Percentiles rank a stretch among this genome's conserved stretches.
phyloP scores from a whole-genome alignment of 352 stramenopile genomes.

The Pythium rhizo-oryzae region DNA sequence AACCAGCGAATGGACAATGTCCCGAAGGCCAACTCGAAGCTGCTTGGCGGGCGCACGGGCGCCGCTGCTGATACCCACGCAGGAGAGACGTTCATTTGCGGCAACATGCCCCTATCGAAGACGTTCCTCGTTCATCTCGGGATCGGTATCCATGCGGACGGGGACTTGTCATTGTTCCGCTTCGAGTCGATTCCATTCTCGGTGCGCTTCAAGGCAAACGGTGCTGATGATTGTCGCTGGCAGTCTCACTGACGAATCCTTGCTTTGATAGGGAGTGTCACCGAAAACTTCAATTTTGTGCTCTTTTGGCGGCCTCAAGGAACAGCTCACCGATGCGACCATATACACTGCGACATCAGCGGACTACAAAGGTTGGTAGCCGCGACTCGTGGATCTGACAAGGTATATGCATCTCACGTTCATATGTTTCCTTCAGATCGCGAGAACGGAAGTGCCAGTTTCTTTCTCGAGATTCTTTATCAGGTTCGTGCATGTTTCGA shows the following conservation, averaged over 20 bases:
- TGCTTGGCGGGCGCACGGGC: constrained; percentile 53
- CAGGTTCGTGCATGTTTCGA: constrained; percentile 25
- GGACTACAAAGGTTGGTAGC: constrained; percentile 61
- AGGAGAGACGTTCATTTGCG: constrained; percentile 66
- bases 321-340: constrained; percentile 50
- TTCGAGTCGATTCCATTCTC: constrained; percentile 68
- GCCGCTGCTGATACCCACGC: constrained; percentile 60
- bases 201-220: constrained; percentile 34
- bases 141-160: constrained; percentile 66
- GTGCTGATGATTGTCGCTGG: background rate
- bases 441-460: constrained; percentile 45
- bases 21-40: constrained; percentile 62
- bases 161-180: constrained; percentile 75
- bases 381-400: background rate
- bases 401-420: background rate
- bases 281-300: constrained; percentile 62
- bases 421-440: constrained; percentile 38
- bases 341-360: constrained; percentile 62
- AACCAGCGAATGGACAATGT: constrained; percentile 70
- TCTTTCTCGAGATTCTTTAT: constrained; percentile 67
- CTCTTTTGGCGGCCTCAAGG: constrained; percentile 45
- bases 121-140: constrained; percentile 72
- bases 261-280: constrained; percentile 43
- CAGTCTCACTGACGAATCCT: background rate
- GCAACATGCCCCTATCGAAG: constrained; percentile 57